Conservation (phyloP, 2,329 filamentous ascomycete species). For the Arthrobotrys pseudoclavata region DNA sequence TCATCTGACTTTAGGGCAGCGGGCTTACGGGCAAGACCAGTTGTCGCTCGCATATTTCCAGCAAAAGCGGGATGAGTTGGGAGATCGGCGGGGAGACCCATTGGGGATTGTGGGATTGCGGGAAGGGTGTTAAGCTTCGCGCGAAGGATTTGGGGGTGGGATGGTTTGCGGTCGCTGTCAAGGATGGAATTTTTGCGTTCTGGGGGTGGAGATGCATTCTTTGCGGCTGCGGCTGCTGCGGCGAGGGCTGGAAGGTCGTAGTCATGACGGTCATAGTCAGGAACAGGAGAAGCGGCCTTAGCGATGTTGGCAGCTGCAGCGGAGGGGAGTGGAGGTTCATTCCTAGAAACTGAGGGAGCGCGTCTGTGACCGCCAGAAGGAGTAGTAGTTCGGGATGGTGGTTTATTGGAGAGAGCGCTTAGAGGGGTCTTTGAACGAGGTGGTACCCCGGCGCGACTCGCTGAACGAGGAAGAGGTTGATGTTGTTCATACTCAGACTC, state of each 20-base stretch:
- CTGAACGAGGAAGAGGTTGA: slow-evolving; percentile 31
- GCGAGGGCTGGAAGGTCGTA: slow-evolving; percentile 59
- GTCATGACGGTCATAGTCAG: slow-evolving; percentile 59
- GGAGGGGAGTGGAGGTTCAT: slow-evolving; percentile 39
- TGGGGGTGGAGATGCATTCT: slow-evolving; percentile 34
- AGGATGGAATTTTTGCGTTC: slow-evolving; percentile 45
- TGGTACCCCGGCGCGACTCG: slow-evolving; percentile 30
- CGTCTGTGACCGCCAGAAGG: slow-evolving; percentile 45
- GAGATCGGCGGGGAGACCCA: slow-evolving; percentile 56
- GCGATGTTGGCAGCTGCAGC: slow-evolving; percentile 24
- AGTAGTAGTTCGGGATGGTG: slow-evolving; percentile 55
- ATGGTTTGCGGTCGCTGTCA: slow-evolving; percentile 50
- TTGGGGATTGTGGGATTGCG: slow-evolving; percentile 56
- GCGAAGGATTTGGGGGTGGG: slow-evolving; percentile 50
- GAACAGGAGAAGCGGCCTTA: slow-evolving; percentile 48
- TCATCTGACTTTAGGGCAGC: slow-evolving; percentile 32
- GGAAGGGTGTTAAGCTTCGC: slow-evolving; percentile 52
- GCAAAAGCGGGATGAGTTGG: slow-evolving; percentile 58
- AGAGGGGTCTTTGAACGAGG: slow-evolving; percentile 49
- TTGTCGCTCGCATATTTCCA: slow-evolving; percentile 52
- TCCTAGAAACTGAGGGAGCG: slow-evolving; percentile 38
- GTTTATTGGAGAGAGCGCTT: slow-evolving; percentile 20
- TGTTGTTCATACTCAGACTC: slow-evolving; percentile 48
- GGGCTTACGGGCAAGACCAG: slow-evolving; percentile 54
- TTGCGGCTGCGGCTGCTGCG: slow-evolving; percentile 38